Percentiles rank a stretch among this genome's conserved stretches.
Evolutionary conservation across 2,329 filamentous ascomycete genomes (phyloP).

Genomic region (Fusarium robinianum): DNA sequence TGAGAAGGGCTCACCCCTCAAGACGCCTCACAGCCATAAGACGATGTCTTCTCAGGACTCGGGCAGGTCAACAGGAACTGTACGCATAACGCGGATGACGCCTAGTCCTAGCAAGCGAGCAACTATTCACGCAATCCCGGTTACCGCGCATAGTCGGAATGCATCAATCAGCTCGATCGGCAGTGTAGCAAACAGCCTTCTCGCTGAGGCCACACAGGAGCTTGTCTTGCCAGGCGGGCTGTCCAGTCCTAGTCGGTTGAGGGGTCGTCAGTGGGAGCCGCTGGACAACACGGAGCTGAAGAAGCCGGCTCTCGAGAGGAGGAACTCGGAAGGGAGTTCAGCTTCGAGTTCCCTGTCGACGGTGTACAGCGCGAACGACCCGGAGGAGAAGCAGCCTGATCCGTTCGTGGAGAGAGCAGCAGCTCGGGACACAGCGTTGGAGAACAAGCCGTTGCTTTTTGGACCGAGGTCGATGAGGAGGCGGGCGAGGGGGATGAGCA

Average conservation of each 20-base stretch:
- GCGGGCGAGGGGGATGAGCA: conserved; percentile 30
- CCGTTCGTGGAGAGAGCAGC: conserved; percentile 39
- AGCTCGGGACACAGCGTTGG: neutral
- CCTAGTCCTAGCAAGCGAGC: conserved; percentile 39
- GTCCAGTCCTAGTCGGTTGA: conserved; percentile 51
- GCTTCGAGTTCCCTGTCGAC: conserved; percentile 60
- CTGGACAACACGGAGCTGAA: conserved; percentile 21
- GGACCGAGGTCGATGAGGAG: conserved; percentile 25
- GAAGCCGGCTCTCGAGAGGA: conserved; percentile 27
- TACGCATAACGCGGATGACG: conserved; percentile 26
- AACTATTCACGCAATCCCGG: conserved; percentile 26
- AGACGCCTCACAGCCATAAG: conserved; percentile 41
- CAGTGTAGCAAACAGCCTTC: conserved; percentile 48
- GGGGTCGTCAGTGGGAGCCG: conserved; percentile 36
- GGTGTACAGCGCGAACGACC: conserved; percentile 59
- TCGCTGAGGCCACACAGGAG: conserved; percentile 43
- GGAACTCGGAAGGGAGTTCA: conserved; percentile 48
- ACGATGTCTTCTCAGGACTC: conserved; percentile 19
- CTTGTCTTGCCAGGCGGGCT: conserved; percentile 43
- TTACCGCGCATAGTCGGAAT: conserved; percentile 29
- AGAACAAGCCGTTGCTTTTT: conserved; percentile 23
- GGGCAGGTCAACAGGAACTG: conserved; percentile 32
- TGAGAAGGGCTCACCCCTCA: conserved; percentile 32
- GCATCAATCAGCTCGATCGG: conserved; percentile 41
- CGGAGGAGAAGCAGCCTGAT: conserved; percentile 44